Evolutionary conservation across 2,329 filamentous ascomycete genomes (phyloP).

Genomic region (Xylaria sp.): DNA sequence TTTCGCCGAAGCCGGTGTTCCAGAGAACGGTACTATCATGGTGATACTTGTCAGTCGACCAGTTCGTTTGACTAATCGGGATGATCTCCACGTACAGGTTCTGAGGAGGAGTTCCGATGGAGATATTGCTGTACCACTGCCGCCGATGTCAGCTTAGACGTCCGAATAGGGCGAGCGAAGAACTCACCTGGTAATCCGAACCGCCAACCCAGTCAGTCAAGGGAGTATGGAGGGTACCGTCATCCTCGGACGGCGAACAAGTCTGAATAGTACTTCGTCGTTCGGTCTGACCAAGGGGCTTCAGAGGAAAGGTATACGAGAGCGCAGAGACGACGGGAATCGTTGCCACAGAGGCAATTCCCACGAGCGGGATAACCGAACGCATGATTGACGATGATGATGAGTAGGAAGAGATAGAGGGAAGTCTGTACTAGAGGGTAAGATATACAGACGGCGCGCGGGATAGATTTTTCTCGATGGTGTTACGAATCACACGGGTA

Average conservation of each 20-base stretch:
- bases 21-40: constrained; percentile 30
- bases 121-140: constrained; percentile 15
- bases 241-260: not conserved
- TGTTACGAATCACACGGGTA: not conserved
- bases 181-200: constrained; percentile 15
- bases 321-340: not conserved
- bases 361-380: not conserved
- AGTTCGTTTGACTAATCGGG: not conserved
- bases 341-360: not conserved
- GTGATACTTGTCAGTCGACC: not conserved
- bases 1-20: constrained; percentile 30
- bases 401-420: no score
- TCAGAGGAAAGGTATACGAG: not conserved
- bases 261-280: not conserved
- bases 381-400: not conserved
- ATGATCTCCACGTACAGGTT: constrained; percentile 27
- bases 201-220: constrained; percentile 14
- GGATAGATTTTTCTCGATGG: no score
- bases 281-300: not conserved
- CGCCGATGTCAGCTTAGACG: not conserved
- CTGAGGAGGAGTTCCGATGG: constrained; percentile 21
- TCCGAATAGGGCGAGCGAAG: not conserved
- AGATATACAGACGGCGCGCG: no score
- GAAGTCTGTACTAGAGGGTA: no score
- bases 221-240: not conserved